Percentiles rank a stretch among this genome's conserved stretches.
Evolutionary conservation across 345 rosid genomes (phyloP).

Genomic region (Eucalyptus microcorys): DNA sequence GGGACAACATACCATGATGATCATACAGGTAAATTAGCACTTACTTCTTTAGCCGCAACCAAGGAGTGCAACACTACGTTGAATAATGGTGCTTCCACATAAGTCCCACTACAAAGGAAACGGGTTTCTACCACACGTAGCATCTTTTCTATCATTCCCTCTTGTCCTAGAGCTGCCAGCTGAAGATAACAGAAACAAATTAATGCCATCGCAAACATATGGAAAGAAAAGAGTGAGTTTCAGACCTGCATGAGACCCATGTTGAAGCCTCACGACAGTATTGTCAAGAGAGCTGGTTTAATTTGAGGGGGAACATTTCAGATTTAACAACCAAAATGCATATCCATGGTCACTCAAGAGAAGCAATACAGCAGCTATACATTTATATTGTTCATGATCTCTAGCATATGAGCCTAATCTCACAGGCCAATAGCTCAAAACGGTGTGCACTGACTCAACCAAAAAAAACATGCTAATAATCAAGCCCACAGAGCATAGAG

Average conservation of each 20-base stretch:
- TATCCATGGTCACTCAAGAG: not conserved
- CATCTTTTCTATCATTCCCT: constrained; percentile 62
- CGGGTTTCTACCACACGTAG: constrained; percentile 34
- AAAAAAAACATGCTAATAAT: not conserved
- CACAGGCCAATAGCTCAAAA: not conserved
- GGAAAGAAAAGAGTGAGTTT: not conserved
- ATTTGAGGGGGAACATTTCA: not conserved
- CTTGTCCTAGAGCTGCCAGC: constrained; percentile 72
- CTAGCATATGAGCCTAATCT: not conserved
- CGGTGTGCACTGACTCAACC: not conserved
- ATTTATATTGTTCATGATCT: not conserved
- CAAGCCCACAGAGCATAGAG: not conserved
- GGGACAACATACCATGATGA: not conserved
- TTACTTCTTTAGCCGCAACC: constrained; percentile 49
- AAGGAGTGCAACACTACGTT: constrained; percentile 56
- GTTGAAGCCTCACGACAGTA: not conserved
- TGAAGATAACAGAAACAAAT: constrained; percentile 6
- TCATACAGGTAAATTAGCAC: not conserved
- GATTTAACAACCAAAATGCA: not conserved
- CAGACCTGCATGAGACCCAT: not conserved
- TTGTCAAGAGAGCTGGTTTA: not conserved
- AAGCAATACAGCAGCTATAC: not conserved
- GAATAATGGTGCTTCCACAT: constrained; percentile 32
- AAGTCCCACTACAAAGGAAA: constrained; percentile 10
- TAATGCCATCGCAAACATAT: not conserved